Evolutionary conservation across 129 eudicot species (phyloP).

Genomic region (Lactuca saligna): DNA sequence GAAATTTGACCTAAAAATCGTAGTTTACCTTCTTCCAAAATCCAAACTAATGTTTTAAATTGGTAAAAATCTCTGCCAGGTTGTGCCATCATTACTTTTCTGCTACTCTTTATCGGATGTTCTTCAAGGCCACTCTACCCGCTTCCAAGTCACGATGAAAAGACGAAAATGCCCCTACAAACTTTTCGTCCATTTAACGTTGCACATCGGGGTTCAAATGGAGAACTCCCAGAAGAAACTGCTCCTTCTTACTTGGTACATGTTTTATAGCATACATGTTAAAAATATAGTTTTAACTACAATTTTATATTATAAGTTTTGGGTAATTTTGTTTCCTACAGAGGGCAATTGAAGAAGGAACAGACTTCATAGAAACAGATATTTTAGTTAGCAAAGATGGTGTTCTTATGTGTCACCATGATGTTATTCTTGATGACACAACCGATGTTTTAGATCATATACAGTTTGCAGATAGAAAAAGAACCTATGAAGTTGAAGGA

Average conservation of each 20-base stretch:
- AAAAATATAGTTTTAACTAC: neutral
- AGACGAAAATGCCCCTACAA: constrained; percentile 62
- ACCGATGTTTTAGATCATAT: constrained; percentile 63
- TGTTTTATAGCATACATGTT: neutral
- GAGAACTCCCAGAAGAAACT: constrained; percentile 94
- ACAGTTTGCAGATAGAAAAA: constrained; percentile 63
- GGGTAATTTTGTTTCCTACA: constrained; percentile 27
- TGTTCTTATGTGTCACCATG: constrained; percentile 81
- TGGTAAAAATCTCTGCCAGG: constrained; percentile 38
- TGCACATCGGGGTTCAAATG: constrained; percentile 98
- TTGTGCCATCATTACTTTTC: constrained; percentile 47
- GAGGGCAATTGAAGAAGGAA: constrained; percentile 95
- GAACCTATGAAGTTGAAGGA: constrained; percentile 84
- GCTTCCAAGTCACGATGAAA: constrained; percentile 70
- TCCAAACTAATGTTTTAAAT: neutral
- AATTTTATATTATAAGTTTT: neutral
- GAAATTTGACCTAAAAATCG: constrained; percentile 12
- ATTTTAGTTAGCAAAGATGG: constrained; percentile 83
- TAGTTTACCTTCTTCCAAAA: no score
- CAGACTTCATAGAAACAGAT: constrained; percentile 94
- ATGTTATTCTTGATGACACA: constrained; percentile 68
- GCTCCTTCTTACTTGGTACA: constrained; percentile 79
- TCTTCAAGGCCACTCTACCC: constrained; percentile 74
- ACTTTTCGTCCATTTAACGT: constrained; percentile 87
- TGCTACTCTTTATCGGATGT: constrained; percentile 65